Conservation (phyloP, 352 stramenopile genomes). For the Pythium sukuiense region DNA sequence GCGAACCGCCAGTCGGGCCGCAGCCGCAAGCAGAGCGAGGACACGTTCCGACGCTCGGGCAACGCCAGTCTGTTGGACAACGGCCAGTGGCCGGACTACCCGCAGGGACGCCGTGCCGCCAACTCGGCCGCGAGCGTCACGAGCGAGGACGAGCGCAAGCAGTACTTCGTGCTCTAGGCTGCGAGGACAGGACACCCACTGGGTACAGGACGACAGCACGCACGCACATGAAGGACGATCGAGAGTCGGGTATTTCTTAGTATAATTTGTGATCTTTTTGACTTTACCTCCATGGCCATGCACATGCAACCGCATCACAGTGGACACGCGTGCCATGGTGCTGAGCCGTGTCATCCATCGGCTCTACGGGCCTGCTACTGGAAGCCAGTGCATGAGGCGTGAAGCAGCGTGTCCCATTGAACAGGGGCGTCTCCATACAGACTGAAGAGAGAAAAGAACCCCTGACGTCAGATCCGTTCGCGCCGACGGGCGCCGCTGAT, state of each 20-base stretch:
- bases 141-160: conserved; percentile 68
- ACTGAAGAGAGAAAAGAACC: not conserved
- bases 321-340: not conserved
- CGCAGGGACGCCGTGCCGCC: conserved; percentile 26
- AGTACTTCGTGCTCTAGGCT: conserved; percentile 81
- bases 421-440: not conserved
- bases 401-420: not conserved
- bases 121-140: conserved; percentile 44
- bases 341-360: no score
- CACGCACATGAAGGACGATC: not conserved
- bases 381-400: not conserved
- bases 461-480: not conserved
- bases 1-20: conserved; percentile 57
- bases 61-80: conserved; percentile 56
- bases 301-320: not conserved
- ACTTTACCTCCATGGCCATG: not conserved
- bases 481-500: not conserved
- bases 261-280: conserved; percentile 10
- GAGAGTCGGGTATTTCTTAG: conserved; percentile 7
- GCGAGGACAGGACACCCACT: not conserved
- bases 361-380: no score
- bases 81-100: conserved; percentile 42
- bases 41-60: conserved; percentile 50
- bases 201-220: conserved; percentile 1
- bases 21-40: conserved; percentile 61